Base-by-base conservation (phyloP, 2,329 filamentous ascomycete species). In the Westerdykella aurantiaca region DNA sequence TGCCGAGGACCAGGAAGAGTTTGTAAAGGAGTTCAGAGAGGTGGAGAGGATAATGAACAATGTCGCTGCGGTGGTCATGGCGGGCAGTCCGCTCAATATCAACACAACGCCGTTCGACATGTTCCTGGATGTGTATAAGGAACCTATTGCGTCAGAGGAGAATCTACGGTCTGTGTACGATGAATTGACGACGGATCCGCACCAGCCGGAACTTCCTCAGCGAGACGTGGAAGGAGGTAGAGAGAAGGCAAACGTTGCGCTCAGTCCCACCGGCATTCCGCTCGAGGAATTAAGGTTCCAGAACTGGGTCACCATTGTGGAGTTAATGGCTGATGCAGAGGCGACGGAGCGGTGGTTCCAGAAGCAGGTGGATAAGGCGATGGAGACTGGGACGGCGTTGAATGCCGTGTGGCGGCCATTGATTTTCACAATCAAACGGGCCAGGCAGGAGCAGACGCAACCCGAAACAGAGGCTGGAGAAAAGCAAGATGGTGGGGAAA, bases 301-400 rank as follows among this genome's bases (percentile, higher is more conserved):
- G 46, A 75, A 75, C 45, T 78, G 75, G 75, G 61, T 68, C 38
- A 60, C 59, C 6, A 61, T 77, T 38, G 71, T 73, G 41, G 66
- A 72, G 39, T 58, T 77, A 41, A 64, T 77, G 47, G 56, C 54
- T 17, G 53, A 67, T 13, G 69, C 69, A 9, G 59, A 67, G 41
- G 38, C 41, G 6, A 48, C 49, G 39, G 49, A 64, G 23, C 25
- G n/a, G n/a, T 41, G 41, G 38, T 43, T 46, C 17, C 41, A 47
- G 14, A 18, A 34, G 6, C 45, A 37, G 13, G 11, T 50, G 16
- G 41, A 51, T 25, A 37, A 38, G 33, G 51, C 48, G 7, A 48
- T 49, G 17, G 14, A 18, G n/a, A 29, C 6, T 14, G 38, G 38
- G 6, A 11, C 4, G n/a, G 6, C 38, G 2, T 10, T 40, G 13